Percentiles rank a stretch among this genome's conserved stretches.
Evolutionary conservation across 139 green algal species (phyloP).

Genomic region (Axilococcus clingmanii): DNA sequence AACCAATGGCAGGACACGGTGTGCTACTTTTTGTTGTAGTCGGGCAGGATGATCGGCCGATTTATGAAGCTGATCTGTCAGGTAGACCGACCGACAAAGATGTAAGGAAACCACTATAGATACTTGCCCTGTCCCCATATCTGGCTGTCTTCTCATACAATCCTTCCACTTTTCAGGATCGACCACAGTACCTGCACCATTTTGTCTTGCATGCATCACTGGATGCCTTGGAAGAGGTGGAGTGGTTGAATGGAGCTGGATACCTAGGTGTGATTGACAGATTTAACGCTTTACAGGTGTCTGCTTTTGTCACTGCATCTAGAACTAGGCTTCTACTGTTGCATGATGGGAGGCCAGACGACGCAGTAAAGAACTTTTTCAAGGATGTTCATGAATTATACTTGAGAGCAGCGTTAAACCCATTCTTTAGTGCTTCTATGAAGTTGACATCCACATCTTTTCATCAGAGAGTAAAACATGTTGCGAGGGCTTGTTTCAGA

Average conservation of each 20-base stretch:
- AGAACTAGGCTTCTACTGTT: slow-evolving; percentile 81
- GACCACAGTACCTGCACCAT: slow-evolving; percentile 90
- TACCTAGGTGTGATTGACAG: slow-evolving; percentile 85
- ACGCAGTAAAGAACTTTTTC: slow-evolving; percentile 80
- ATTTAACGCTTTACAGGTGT: slow-evolving; percentile 88
- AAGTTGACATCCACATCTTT: slow-evolving; percentile 63
- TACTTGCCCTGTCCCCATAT: neutral
- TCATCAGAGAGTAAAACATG: slow-evolving; percentile 54
- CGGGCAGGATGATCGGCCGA: slow-evolving; percentile 63
- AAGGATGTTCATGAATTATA: slow-evolving; percentile 86
- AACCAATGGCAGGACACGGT: neutral
- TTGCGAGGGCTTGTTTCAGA: slow-evolving; percentile 18
- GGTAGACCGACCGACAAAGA: slow-evolving; percentile 5
- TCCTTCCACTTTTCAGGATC: slow-evolving; percentile 38
- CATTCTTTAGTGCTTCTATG: slow-evolving; percentile 59
- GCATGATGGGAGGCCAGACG: slow-evolving; percentile 67
- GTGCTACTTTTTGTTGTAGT: slow-evolving; percentile 77
- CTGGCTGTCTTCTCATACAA: neutral
- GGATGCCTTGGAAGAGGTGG: slow-evolving; percentile 84
- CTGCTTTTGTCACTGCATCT: slow-evolving; percentile 63
- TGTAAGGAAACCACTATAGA: neutral
- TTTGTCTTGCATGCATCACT: slow-evolving; percentile 92
- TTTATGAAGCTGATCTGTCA: slow-evolving; percentile 73
- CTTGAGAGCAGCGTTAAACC: slow-evolving; percentile 71
- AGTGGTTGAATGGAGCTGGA: slow-evolving; percentile 67